Evolutionary conservation across 2,329 filamentous ascomycete species (phyloP).

Genomic region (Nothophoma quercina): DNA sequence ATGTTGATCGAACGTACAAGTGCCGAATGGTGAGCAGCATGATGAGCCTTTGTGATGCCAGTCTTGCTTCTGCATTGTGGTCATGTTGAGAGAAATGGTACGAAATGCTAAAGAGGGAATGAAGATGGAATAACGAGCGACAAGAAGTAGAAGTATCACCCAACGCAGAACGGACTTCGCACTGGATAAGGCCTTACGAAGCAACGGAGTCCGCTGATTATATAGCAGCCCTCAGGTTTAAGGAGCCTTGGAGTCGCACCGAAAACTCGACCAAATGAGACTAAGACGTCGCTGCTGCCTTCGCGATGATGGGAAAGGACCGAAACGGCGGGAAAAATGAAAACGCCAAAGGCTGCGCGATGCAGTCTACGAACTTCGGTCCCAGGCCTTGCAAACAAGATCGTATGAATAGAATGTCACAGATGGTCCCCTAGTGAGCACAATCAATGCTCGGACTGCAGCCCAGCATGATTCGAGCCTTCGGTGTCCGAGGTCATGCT

Average conservation of each 20-base stretch:
- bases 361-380: not conserved
- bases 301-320: not conserved
- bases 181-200: not conserved
- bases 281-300: not conserved
- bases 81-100: slow-evolving; percentile 19
- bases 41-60: slow-evolving; percentile 40
- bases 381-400: too few species aligned
- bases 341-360: not conserved
- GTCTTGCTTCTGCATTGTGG: slow-evolving; percentile 34
- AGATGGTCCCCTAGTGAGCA: slow-evolving; percentile 1
- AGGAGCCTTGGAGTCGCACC: not conserved
- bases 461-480: not conserved
- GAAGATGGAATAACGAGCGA: not conserved
- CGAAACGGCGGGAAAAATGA: not conserved
- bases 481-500: slow-evolving; percentile 4
- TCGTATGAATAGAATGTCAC: too few species aligned
- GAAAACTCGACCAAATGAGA: not conserved
- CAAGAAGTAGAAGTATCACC: not conserved
- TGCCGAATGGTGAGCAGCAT: slow-evolving; percentile 41
- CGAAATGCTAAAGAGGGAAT: not conserved
- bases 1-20: slow-evolving; percentile 28
- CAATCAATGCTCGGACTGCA: not conserved
- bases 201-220: slow-evolving; percentile 2
- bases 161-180: slow-evolving; percentile 5
- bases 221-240: not conserved